Evolutionary conservation across 108 stramenopile genomes (phyloP), one percentile per base, ranked within the genome.

Genomic region (Fragilariopsis cylindrus): DNA sequence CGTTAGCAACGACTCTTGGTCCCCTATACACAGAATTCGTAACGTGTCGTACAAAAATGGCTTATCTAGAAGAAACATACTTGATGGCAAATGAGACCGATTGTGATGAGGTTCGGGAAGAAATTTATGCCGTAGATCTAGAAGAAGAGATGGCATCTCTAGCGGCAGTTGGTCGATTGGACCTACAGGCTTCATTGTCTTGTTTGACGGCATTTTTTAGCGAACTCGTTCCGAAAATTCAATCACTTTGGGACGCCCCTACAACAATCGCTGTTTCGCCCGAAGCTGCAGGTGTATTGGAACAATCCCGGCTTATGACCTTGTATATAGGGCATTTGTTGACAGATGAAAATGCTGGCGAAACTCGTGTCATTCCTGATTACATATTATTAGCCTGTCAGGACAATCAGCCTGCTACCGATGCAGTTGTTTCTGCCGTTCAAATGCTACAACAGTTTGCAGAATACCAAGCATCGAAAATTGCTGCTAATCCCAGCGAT

Each of bases 31-130:
- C 54, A 4, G 76, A 72, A 40, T 89, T 89, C 72, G 79, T 90
- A 15, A 75, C 57, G 39, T 85, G 83, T 78, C 85, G 90, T 2
- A 85, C 85, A 8, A 78, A 81, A 56, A 90, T 95, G 86, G 88
- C 91, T 19, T 68, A 83, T 64, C 21, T 92, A 62, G 91, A 95
- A 70, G 93, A 95, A 74, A 84, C 82, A 65, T 90, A 88, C 60
- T 57, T 85, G 52, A 76, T 85, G 30, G 73, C 78, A 12, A 72
- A 89, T 49, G 88, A 82, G 52, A 81, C 74, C 39, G 91, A 96
- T 47, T 65, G 93, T 47, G 95, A 96, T 73, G 92, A 92, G 64
- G 84, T 92, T 4, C 80, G 86, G 56, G 94, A 95, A 85, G 86
- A 90, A 52, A 96, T 96, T 50, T 78, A 74, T 60, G 91, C 79